phyloP scores from a whole-genome alignment of 2,329 filamentous ascomycete species.

The Ophioceras dolichostomum region DNA sequence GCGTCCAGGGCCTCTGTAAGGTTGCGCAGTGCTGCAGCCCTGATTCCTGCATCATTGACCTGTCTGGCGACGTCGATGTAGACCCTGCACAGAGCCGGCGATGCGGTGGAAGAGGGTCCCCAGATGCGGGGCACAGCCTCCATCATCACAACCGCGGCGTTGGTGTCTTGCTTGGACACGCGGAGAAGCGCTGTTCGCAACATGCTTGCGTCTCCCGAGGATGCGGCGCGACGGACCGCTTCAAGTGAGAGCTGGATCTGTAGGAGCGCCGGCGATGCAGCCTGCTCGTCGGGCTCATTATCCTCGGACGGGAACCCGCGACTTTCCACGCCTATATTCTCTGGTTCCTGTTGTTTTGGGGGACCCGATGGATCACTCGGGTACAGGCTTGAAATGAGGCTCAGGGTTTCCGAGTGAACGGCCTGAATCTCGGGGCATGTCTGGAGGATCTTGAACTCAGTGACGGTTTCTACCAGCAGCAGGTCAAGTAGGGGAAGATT shows the following conservation, averaged over 20 bases:
- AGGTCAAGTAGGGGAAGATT: too few species aligned
- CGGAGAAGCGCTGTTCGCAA: slow-evolving; percentile 20
- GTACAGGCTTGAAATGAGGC: slow-evolving; percentile 19
- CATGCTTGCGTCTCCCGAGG: slow-evolving; percentile 4
- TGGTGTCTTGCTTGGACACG: slow-evolving; percentile 24
- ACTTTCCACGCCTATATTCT: too few species aligned
- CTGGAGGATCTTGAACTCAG: slow-evolving; percentile 1
- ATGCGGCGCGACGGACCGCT: slow-evolving; percentile 20
- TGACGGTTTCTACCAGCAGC: too few species aligned
- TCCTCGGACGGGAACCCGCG: too few species aligned
- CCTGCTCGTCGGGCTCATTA: neutral
- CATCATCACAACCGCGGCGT: slow-evolving; percentile 27
- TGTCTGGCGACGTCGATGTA: slow-evolving; percentile 28
- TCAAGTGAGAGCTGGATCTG: slow-evolving; percentile 24
- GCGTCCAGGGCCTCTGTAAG: slow-evolving; percentile 32
- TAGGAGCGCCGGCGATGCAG: slow-evolving; percentile 20
- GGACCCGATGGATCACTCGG: too few species aligned
- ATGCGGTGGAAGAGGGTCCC: slow-evolving; percentile 11
- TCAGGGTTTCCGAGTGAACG: slow-evolving; percentile 32
- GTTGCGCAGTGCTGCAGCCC: slow-evolving; percentile 31
- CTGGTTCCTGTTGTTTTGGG: too few species aligned
- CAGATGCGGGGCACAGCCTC: slow-evolving; percentile 22
- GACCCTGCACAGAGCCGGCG: slow-evolving; percentile 23
- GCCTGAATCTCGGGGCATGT: slow-evolving; percentile 28
- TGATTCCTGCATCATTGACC: slow-evolving; percentile 29